phyloP scores from a whole-genome alignment of 164 flowering plant genomes.

The Vitis rotundifolia region DNA sequence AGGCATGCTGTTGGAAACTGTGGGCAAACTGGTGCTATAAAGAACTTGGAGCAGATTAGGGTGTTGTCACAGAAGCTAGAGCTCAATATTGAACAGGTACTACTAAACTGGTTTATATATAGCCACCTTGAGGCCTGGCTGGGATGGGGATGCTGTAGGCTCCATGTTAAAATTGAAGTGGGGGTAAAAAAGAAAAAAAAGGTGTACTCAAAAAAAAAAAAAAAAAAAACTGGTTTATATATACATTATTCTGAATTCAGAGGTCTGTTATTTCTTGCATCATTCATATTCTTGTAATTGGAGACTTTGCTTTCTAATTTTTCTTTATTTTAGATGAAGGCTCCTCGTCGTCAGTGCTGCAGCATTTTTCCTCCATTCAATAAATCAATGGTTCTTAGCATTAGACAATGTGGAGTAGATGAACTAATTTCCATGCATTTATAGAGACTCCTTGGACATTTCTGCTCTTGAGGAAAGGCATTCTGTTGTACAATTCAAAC shows the following conservation, averaged over 20 bases:
- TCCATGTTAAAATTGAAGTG: no score
- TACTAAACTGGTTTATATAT: background rate
- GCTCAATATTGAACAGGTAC: slow-evolving; percentile 56
- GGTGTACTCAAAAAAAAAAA: no score
- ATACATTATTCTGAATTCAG: no score
- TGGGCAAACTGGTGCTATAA: slow-evolving; percentile 13
- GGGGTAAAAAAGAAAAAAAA: no score
- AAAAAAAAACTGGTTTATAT: no score
- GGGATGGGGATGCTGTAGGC: background rate
- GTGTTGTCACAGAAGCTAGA: slow-evolving; percentile 52
- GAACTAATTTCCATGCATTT: slow-evolving; percentile 60
- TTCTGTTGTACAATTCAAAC: background rate
- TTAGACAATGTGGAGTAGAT: slow-evolving; percentile 52
- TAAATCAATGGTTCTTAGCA: slow-evolving; percentile 42
- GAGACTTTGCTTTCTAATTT: background rate
- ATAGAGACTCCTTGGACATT: slow-evolving; percentile 6
- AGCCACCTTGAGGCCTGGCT: background rate
- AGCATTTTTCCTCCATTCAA: slow-evolving; percentile 37
- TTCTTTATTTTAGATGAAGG: slow-evolving; percentile 39
- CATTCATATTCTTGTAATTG: slow-evolving; percentile 1
- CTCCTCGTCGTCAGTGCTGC: slow-evolving; percentile 81
- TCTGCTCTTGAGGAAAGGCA: background rate
- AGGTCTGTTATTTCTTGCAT: no score
- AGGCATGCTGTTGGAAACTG: slow-evolving; percentile 38
- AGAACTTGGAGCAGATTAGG: slow-evolving; percentile 35